Evolutionary conservation across 148 eudicot genomes (phyloP), one percentile per base, ranked within the genome.

Genomic region (Amaranthus palmeri): DNA sequence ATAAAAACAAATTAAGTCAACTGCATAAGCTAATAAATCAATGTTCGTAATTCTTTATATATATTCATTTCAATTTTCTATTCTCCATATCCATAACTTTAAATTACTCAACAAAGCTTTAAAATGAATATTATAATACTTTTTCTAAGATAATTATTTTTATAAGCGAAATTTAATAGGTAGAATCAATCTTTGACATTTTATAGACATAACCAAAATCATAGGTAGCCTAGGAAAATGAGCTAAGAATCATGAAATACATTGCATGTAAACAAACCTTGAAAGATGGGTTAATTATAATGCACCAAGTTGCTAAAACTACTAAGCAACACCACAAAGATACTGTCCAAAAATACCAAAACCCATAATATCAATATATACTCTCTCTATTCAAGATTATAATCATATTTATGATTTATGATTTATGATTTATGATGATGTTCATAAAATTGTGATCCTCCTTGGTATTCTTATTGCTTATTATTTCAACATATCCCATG

Each of bases 331-430:
- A 58, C 11, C 42, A 58, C 61, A 58, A 58, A 58, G 12, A 58
- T 58, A 58, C 42, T 58, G 61, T 58, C 43, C 61, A 58, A 12
- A 40, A 40, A 3, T 58, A 58, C 18, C 17, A 65, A 41, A 43
- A 65, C 48, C 41, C 15, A 65, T 54, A 48, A 58, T 18, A 58
- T 54, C 4, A 63, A 65, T n/a, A 48, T 41, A 65, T n/a, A n/a
- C n/a, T n/a, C n/a, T n/a, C 36, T 25, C 69, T 54, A 65, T 65
- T 47, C 54, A 40, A 65, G 18, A 65, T 17, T 5, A 58, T 55
- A 25, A 55, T 55, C 67, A 45, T 65, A 10, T 44, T 44, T 44
- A 45, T 49, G 46, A 65, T 48, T n/a, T 61, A 61, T 43, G 17
- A 41, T 61, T 3, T 53, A 10, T 8, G 3, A 53, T 53, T 10